phyloP scores from a whole-genome alignment of 169 alveolate species.

The Plasmodium inui region DNA sequence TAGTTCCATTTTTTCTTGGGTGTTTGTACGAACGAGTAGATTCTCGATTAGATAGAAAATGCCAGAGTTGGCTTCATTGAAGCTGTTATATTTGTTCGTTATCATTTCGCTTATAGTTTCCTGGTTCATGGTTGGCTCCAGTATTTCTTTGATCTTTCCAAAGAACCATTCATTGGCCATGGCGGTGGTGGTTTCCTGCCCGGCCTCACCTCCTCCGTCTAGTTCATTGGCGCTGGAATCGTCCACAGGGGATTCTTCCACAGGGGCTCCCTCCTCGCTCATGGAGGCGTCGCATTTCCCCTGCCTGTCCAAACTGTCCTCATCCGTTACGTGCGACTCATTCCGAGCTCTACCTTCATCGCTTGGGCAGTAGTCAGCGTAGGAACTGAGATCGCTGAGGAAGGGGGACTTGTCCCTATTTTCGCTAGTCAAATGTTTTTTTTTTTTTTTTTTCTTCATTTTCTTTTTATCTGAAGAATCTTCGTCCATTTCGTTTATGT shows the following conservation, averaged over 20 bases:
- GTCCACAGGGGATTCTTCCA: neutral
- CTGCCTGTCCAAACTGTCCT: neutral
- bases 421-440: neutral
- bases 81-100: constrained; percentile 59
- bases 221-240: neutral
- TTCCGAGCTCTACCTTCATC: constrained; percentile 21
- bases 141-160: constrained; percentile 47
- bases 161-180: constrained; percentile 58
- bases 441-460: neutral
- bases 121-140: constrained; percentile 54
- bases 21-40: constrained; percentile 20
- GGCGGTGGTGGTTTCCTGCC: neutral
- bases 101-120: constrained; percentile 54
- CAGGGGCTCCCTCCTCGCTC: neutral
- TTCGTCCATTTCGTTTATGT: neutral
- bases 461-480: constrained; percentile 5
- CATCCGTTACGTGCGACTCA: neutral
- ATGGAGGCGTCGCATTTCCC: neutral
- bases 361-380: constrained; percentile 64
- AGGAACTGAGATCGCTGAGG: constrained; percentile 64
- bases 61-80: constrained; percentile 70
- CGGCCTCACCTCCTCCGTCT: neutral
- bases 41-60: constrained; percentile 47
- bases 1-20: constrained; percentile 34
- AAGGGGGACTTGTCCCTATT: constrained; percentile 58